A percentile compares a stretch with the other conserved stretches of the same genome.
Conservation (phyloP, 2,329 filamentous ascomycete species). For the Fusarium clavum region DNA sequence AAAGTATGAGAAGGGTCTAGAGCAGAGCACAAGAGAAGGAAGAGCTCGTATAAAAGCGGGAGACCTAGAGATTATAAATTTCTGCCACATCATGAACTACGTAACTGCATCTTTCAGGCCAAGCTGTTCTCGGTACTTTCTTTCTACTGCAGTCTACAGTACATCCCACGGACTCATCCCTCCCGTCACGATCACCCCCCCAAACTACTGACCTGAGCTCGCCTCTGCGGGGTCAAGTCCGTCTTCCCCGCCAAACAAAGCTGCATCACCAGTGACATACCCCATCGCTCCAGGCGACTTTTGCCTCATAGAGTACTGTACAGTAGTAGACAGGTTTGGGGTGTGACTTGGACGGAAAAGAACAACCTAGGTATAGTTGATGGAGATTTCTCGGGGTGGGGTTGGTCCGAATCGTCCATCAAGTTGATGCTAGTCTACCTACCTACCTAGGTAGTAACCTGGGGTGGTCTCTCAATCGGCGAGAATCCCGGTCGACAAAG, state of each 20-base stretch:
- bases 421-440: constrained; percentile 16
- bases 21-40: constrained; percentile 18
- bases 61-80: constrained; percentile 34
- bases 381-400: constrained; percentile 45
- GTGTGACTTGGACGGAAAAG: constrained; percentile 25
- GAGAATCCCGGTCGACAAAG: constrained; percentile 40
- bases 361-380: constrained; percentile 2
- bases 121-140: background rate
- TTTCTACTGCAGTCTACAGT: background rate
- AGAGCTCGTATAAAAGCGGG: constrained; percentile 7
- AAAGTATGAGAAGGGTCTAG: constrained; percentile 7
- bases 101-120: background rate
- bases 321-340: constrained; percentile 25
- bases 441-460: background rate
- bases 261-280: constrained; percentile 4
- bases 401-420: constrained; percentile 39
- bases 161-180: background rate
- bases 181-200: constrained; percentile 9
- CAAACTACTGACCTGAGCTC: constrained; percentile 24
- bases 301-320: constrained; percentile 1
- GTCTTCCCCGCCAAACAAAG: constrained; percentile 37
- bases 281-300: constrained; percentile 9
- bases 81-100: constrained; percentile 38
- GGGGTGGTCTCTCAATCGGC: constrained; percentile 24
- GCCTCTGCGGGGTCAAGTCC: constrained; percentile 43